Conservation (phyloP, 176 grass and related monocot genomes). For the Echinochloa phyllopogon region DNA sequence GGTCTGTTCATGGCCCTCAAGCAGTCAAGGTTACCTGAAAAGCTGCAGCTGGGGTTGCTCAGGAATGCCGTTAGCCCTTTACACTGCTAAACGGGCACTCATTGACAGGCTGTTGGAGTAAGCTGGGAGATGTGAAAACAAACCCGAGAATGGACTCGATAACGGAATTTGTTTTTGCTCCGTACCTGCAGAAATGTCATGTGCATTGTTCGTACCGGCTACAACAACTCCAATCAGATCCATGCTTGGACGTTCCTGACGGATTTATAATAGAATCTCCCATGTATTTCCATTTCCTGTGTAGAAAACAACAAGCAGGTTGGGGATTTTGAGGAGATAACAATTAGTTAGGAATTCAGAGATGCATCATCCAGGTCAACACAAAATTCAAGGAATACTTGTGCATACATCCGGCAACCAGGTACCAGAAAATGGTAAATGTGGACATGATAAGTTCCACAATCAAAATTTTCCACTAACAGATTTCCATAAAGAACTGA, state of each 20-base stretch:
- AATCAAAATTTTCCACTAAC: background rate
- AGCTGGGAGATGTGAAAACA: constrained; percentile 19
- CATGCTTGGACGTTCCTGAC: constrained; percentile 38
- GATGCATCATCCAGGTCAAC: background rate
- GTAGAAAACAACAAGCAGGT: constrained; percentile 10
- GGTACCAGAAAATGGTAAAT: background rate
- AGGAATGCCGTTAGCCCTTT: constrained; percentile 46
- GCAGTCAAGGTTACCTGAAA: constrained; percentile 51
- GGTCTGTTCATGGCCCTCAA: constrained; percentile 50
- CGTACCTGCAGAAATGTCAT: constrained; percentile 47
- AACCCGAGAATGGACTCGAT: constrained; percentile 28
- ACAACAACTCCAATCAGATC: constrained; percentile 51
- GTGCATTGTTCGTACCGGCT: constrained; percentile 39
- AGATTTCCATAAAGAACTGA: background rate
- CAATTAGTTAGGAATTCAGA: background rate
- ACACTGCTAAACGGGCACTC: constrained; percentile 44
- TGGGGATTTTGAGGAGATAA: background rate
- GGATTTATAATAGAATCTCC: constrained; percentile 29
- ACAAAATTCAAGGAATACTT: constrained; percentile 20
- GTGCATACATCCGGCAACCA: constrained; percentile 10
- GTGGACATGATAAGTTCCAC: background rate
- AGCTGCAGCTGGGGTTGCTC: constrained; percentile 29
- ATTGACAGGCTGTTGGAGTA: constrained; percentile 23
- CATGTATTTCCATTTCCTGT: constrained; percentile 15
- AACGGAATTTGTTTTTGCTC: constrained; percentile 20